phyloP scores from a whole-genome alignment of 163 green algal species.

The Chloromonas sp. region DNA sequence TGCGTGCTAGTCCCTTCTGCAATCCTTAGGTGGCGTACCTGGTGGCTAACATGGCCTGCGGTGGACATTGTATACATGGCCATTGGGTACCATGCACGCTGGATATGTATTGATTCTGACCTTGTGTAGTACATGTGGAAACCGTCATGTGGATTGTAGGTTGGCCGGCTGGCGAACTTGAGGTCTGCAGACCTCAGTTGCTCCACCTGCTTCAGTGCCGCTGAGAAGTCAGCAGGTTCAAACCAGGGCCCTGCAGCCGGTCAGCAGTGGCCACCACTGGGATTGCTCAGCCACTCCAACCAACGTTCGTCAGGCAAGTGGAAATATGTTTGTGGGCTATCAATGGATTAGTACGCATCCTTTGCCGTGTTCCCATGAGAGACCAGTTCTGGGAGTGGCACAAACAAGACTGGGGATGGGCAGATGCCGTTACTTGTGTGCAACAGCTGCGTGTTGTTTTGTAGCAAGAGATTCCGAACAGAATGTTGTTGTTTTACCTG shows the following conservation, averaged over 20 bases:
- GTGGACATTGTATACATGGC: background rate
- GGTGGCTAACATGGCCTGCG: background rate
- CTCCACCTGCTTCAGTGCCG: background rate
- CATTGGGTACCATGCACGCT: background rate
- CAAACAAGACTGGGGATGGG: too few species aligned
- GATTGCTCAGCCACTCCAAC: too few species aligned
- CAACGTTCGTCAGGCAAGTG: too few species aligned
- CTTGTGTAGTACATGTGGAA: constrained; percentile 79
- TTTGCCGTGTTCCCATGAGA: too few species aligned
- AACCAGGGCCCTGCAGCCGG: background rate
- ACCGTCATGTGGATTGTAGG: constrained; percentile 33
- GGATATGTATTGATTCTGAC: background rate
- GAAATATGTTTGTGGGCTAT: too few species aligned
- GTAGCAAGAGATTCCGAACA: background rate
- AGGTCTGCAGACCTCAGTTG: background rate
- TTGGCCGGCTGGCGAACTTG: background rate
- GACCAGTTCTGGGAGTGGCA: too few species aligned
- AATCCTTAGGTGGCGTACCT: background rate
- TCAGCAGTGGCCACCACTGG: too few species aligned
- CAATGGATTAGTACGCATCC: too few species aligned
- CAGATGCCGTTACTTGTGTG: too few species aligned
- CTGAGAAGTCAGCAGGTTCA: background rate
- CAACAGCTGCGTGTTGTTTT: too few species aligned
- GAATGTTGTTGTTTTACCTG: background rate
- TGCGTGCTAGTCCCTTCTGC: background rate